A percentile compares a stretch with the other conserved stretches of the same genome.
These are phyloP conservation scores for Phytophthora foliorum DNA, from an alignment of 352 stramenopile species.

Conservation along the genomic window DNA sequence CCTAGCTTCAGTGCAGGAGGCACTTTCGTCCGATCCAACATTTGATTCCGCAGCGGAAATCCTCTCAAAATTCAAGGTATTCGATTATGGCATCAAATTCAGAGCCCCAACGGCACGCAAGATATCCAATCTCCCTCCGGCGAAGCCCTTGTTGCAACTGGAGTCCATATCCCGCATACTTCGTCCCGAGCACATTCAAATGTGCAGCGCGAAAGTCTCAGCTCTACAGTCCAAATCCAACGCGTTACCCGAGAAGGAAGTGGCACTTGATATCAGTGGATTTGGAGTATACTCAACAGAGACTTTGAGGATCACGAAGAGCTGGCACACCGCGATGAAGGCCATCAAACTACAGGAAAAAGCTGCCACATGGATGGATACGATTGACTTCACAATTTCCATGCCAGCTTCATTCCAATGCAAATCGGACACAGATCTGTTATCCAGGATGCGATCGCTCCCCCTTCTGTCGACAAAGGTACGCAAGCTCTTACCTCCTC, in stretches of 20 bases:
- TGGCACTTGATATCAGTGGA: slow-evolving; percentile 6
- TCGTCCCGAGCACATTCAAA: not conserved
- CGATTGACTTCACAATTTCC: not conserved
- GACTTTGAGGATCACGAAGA: not conserved
- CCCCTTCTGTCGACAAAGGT: not conserved
- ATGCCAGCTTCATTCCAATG: not conserved
- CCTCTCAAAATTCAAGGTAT: not conserved
- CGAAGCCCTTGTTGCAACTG: not conserved
- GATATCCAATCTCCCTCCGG: not conserved
- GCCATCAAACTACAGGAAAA: not conserved
- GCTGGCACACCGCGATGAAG: not conserved
- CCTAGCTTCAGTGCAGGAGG: not conserved
- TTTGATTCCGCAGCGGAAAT: not conserved
- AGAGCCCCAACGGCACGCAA: not conserved
- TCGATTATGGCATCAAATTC: not conserved
- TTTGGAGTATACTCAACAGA: slow-evolving; percentile 3
- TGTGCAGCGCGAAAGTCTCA: slow-evolving; percentile 2
- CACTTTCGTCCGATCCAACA: not conserved
- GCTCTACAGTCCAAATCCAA: not conserved
- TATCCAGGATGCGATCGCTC: not conserved
- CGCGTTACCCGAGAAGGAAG: not conserved
- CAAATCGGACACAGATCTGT: not conserved
- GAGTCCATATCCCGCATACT: not conserved
- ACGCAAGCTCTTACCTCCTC: not conserved
- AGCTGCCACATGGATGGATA: not conserved